phyloP scores from a whole-genome alignment of 768 basidiomycete species.

The Suillus weaverae region DNA sequence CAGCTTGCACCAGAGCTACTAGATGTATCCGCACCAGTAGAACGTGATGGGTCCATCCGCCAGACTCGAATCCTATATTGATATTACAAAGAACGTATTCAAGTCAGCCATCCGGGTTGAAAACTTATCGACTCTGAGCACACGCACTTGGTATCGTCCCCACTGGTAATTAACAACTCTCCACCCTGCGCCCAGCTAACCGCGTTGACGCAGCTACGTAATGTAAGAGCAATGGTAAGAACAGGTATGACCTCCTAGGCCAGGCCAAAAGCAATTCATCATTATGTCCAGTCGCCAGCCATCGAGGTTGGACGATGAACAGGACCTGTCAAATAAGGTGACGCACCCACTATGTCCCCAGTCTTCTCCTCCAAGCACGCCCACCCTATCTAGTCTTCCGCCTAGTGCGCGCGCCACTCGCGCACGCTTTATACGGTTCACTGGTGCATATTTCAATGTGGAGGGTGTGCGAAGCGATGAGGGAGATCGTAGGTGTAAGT shows the following conservation, averaged over 20 bases:
- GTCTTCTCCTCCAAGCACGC: slow-evolving; percentile 63
- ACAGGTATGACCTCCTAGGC: not conserved
- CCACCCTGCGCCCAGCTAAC: slow-evolving; percentile 72
- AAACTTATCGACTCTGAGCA: not conserved
- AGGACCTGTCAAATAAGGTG: not conserved
- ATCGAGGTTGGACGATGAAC: not conserved
- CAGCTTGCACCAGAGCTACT: not conserved
- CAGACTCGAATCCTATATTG: slow-evolving; percentile 69
- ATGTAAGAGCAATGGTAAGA: not conserved
- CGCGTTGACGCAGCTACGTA: slow-evolving; percentile 72
- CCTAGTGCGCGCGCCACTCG: slow-evolving; percentile 18
- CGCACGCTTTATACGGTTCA: slow-evolving; percentile 8
- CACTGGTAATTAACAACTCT: slow-evolving; percentile 63
- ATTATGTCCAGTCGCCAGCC: not conserved
- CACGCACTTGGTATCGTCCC: slow-evolving; percentile 69
- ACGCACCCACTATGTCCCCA: slow-evolving; percentile 71
- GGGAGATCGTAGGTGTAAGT: not conserved
- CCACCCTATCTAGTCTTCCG: slow-evolving; percentile 58
- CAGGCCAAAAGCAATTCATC: not conserved
- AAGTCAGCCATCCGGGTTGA: not conserved
- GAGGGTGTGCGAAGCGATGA: not conserved
- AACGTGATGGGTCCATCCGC: slow-evolving; percentile 52
- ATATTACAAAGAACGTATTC: slow-evolving; percentile 6
- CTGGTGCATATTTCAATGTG: slow-evolving; percentile 3
- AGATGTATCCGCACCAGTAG: not conserved